A percentile compares a stretch with the other conserved stretches of the same genome.
Conservation (phyloP, 108 stramenopile species). For the Stephanodiscus minutulus region DNA sequence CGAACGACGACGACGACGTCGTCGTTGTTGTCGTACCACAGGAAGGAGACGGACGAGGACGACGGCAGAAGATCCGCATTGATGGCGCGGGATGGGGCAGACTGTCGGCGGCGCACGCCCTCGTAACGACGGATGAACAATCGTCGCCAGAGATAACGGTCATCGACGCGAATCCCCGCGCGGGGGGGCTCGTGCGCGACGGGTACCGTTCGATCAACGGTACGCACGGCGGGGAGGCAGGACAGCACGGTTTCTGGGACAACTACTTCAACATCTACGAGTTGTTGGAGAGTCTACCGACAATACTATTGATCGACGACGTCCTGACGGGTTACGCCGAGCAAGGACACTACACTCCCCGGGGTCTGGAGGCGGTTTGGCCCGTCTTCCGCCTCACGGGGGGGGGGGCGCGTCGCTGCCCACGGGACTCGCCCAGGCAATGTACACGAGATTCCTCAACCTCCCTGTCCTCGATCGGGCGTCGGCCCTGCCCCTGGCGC, state of each 20-base stretch:
- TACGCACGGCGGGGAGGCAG: constrained; percentile 60
- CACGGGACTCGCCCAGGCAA: constrained; percentile 71
- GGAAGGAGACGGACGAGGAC: no score
- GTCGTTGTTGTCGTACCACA: no score
- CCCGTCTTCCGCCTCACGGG: constrained; percentile 59
- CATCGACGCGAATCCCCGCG: constrained; percentile 68
- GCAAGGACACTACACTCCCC: constrained; percentile 76
- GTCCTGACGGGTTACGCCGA: constrained; percentile 70
- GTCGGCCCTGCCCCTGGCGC: constrained; percentile 66
- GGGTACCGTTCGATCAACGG: constrained; percentile 64
- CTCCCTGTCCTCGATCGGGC: constrained; percentile 54
- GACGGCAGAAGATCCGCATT: constrained; percentile 60
- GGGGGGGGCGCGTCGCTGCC: constrained; percentile 41
- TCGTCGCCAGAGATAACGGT: constrained; percentile 56
- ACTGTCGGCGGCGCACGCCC: constrained; percentile 69
- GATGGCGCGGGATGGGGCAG: constrained; percentile 88
- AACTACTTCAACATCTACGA: constrained; percentile 76
- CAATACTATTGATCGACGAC: constrained; percentile 29
- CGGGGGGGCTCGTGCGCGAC: constrained; percentile 85
- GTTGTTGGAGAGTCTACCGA: constrained; percentile 45
- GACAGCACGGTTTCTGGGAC: constrained; percentile 88
- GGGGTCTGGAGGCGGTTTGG: constrained; percentile 75
- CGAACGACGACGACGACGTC: no score
- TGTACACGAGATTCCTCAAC: constrained; percentile 63
- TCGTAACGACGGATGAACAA: constrained; percentile 42